Evolutionary conservation across 169 alveolate species (phyloP).

Genomic region (Hepatocystis sp.): DNA sequence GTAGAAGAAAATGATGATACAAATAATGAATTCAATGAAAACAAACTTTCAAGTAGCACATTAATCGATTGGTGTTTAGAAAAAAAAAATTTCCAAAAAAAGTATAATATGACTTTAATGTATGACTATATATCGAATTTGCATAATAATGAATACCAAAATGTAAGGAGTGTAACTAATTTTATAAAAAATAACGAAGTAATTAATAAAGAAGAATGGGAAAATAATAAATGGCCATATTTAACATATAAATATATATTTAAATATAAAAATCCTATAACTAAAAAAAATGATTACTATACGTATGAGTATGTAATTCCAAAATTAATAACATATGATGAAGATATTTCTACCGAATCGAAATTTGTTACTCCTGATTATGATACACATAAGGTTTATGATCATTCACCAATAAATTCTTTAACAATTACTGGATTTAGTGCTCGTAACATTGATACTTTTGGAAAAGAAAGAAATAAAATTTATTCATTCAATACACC

Average conservation of each 20-base stretch:
- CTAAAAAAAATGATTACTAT: slow-evolving; percentile 8
- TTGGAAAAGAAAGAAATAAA: slow-evolving; percentile 73
- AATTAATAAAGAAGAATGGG: slow-evolving; percentile 44
- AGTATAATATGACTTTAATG: slow-evolving; percentile 44
- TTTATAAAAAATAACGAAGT: slow-evolving; percentile 66
- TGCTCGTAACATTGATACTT: slow-evolving; percentile 68
- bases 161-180: slow-evolving; percentile 43
- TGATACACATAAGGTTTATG: slow-evolving; percentile 50
- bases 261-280: slow-evolving; percentile 33
- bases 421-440: slow-evolving; percentile 67
- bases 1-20: slow-evolving; percentile 11
- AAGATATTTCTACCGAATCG: slow-evolving; percentile 73
- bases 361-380: slow-evolving; percentile 51
- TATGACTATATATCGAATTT: slow-evolving; percentile 58
- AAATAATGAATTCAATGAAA: slow-evolving; percentile 2
- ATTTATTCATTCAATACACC: slow-evolving; percentile 74
- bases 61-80: slow-evolving; percentile 51
- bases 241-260: slow-evolving; percentile 56
- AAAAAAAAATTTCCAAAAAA: slow-evolving; percentile 23
- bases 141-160: slow-evolving; percentile 63
- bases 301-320: slow-evolving; percentile 59
- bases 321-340: slow-evolving; percentile 61
- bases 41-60: slow-evolving; percentile 3
- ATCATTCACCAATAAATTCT: slow-evolving; percentile 55
- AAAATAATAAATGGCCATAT: slow-evolving; percentile 22